phyloP scores from a whole-genome alignment of 345 rosid genomes.

The thale cress (Arabidopsis thaliana) region DNA sequence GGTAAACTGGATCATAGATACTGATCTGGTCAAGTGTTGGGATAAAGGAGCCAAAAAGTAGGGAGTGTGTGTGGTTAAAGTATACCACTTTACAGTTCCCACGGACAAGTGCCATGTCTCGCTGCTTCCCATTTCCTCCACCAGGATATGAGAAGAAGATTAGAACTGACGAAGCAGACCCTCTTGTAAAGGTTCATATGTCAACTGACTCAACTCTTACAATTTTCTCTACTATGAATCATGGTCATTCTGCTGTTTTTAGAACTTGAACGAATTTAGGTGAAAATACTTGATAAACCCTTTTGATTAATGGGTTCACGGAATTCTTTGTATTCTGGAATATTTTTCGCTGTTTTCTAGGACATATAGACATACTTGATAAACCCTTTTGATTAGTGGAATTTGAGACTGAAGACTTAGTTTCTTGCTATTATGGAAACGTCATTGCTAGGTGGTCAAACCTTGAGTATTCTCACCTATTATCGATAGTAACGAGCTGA shows the following conservation, averaged over 20 bases:
- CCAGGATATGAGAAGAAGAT: conserved; percentile 92
- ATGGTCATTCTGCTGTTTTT: neutral
- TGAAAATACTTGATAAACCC: no score
- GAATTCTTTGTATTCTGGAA: neutral
- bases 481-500: neutral
- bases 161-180: conserved; percentile 56
- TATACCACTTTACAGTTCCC: conserved; percentile 43
- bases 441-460: conserved; percentile 11
- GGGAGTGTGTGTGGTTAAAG: conserved; percentile 39
- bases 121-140: conserved; percentile 97
- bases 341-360: conserved; percentile 3
- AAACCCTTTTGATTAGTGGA: neutral
- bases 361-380: neutral
- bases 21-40: conserved; percentile 60
- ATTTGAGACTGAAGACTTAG: neutral
- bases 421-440: neutral
- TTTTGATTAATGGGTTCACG: neutral
- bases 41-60: conserved; percentile 49
- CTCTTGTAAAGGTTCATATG: conserved; percentile 69
- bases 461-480: neutral
- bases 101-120: conserved; percentile 77
- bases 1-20: conserved; percentile 56
- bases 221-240: conserved; percentile 42
- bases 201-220: conserved; percentile 45
- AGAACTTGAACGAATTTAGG: neutral